Evolutionary conservation across 331 rosid genomes (phyloP), one percentile per base, ranked within the genome.

Genomic region (Erythrophleum ivorense): DNA sequence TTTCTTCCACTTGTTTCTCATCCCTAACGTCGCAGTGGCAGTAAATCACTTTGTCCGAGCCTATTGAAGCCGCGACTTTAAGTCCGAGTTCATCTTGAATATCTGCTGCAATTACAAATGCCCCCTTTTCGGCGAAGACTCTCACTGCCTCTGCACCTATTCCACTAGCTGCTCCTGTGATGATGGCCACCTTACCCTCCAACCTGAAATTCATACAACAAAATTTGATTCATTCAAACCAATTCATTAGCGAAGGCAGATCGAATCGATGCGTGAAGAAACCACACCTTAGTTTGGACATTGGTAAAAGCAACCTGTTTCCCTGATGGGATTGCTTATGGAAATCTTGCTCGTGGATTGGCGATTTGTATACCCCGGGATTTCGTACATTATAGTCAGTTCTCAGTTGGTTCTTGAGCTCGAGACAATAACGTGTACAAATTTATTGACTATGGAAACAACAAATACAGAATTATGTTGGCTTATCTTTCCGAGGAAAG

Each of bases 141-240:
- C 81, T 88, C n/a, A 69, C 91, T 2, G 96, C 55, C 13, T 87
- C 93, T 73, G 80, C 92, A 14, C 97, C 96, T 55, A 94, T 91
- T 34, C 98, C 98, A 8, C 90, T 86, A 6, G 95, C 92, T 45
- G 74, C 97, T 1, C 98, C 95, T 0, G 95, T 90, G 2, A 92
- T 79, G 15, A 94, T 68, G 7, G 91, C 94, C 34, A 94, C 97
- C 85, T 92, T 94, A 16, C 97, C 94, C 79, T 91, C 90, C 80
- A 95, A 86, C 86, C 98, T 94, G 78, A 70, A 70, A 70, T 1
- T 14, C 74, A 19, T 14, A 68, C 36, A 2, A 10, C 14, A 21
- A 10, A 19, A 19, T 69, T 8, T 13, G 58, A 52, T 13, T 24
- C 1, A 66, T 3, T 36, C 3, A 24, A 38, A 13, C 50, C 9